Conservation (phyloP, 2,329 filamentous ascomycete genomes). For the Sarocladiaceae sp. region DNA sequence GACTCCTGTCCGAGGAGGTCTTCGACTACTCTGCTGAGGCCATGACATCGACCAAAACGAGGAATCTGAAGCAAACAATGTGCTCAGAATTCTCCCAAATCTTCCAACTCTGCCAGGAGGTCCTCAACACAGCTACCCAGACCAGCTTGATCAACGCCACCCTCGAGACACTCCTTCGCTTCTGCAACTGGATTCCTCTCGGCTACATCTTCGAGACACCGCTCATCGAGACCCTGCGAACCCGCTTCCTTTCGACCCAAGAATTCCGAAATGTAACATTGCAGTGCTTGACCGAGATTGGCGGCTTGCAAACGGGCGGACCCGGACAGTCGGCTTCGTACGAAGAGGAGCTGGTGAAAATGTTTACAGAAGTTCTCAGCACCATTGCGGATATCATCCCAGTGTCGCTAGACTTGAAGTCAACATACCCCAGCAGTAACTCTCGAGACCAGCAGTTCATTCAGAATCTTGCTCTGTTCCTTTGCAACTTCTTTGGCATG, state of each 20-base stretch:
- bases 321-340: slow-evolving; percentile 67
- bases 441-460: slow-evolving; percentile 95
- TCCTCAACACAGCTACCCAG: slow-evolving; percentile 85
- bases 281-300: slow-evolving; percentile 96
- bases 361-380: slow-evolving; percentile 96
- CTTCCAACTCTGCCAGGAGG: slow-evolving; percentile 95
- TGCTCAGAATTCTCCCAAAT: slow-evolving; percentile 98
- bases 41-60: slow-evolving; percentile 97
- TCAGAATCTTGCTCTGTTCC: slow-evolving; percentile 90
- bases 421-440: slow-evolving; percentile 88
- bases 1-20: slow-evolving; percentile 93
- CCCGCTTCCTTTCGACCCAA: slow-evolving; percentile 84
- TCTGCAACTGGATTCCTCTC: slow-evolving; percentile 98
- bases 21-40: slow-evolving; percentile 98
- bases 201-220: slow-evolving; percentile 98
- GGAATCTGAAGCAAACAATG: slow-evolving; percentile 97
- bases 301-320: slow-evolving; percentile 79
- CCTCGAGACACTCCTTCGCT: slow-evolving; percentile 88
- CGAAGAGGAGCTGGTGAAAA: slow-evolving; percentile 92
- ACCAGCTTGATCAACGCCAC: slow-evolving; percentile 92
- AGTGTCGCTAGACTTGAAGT: slow-evolving; percentile 81
- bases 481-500: slow-evolving; percentile 95
- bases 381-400: slow-evolving; percentile 93
- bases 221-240: slow-evolving; percentile 90
- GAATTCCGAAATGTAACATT: slow-evolving; percentile 97